Base-by-base conservation (phyloP, 495 filamentous ascomycete species). In the Penicillium manginii region DNA sequence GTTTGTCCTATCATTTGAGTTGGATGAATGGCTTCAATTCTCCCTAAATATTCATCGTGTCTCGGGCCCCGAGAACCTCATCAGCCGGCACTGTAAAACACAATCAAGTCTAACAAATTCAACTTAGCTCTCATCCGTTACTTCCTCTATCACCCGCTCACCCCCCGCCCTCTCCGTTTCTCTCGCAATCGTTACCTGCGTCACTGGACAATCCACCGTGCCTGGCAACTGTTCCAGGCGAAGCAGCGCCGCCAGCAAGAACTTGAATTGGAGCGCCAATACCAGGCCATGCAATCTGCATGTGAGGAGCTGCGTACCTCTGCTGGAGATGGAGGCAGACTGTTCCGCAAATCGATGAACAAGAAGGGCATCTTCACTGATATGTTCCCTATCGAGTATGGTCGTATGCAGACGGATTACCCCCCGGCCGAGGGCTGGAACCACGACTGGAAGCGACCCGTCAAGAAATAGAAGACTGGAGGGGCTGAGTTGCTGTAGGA, bases 161-260 rank as follows among this genome's bases (percentile, higher is more conserved):
- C 83, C 22, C 91, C 91, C 0, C 86, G 90, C 2, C 92, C 93
- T 2, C 83, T 97, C 61, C 85, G 90, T 59, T 88, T 96, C 82
- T 90, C 85, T 23, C 91, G 93, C 61, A 89, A 88, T 78, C 89
- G 94, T 54, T 83, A 85, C 77, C 88, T 98, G 62, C 90, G 94
- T 22, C 94, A 99, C 80, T 99, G 96, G 94, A 97, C 94, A 52
- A 98, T 99, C 79, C 93, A 98, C 78, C 92, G 94, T 63, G 94
- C 93, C 19, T 97, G 91, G 89, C 79, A 89, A 58, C 73, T 96
- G 43, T 86, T 85, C 76, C 84, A 84, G 63, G 79, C 84, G 53
- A 78, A 87, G 64, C 80, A 85, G 72, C 85, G 86, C 49, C 78
- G 79, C 35, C 72, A 71, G 45, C 80, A 85, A 47, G 81, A 88